Evolutionary conservation across 345 rosid genomes (phyloP), one percentile per base, ranked within the genome.

Genomic region (Viola odorata): DNA sequence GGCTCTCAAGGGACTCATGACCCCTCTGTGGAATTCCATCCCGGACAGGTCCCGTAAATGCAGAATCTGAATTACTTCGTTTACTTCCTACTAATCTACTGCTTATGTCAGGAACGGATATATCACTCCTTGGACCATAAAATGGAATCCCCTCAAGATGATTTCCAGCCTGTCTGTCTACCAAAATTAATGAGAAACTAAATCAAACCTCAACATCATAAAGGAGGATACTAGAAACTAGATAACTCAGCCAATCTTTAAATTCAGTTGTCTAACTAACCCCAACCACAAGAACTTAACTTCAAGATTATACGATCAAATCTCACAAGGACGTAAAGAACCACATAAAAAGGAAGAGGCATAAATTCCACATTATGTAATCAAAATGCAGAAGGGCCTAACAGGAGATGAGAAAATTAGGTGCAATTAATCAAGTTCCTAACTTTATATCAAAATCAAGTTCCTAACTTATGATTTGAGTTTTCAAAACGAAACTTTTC

Each of bases 141-240:
- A 69, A 84, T 38, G 92, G 96, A 75, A 87, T 77, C n/a, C 96
- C 97, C 73, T 87, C 91, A 17, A 87, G 87, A 76, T 85, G 91
- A 76, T 62, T 87, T 15, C 81, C 77, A 47, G 55, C 77, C 75
- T 82, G 85, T 70, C 81, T 84, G 80, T 87, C 89, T 69, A 78
- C 68, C 60, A 68, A 56, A 64, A 67, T 60, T 37, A 55, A 75
- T 65, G 72, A 74, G 70, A 65, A 69, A 75, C 11, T 56, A 39
- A 23, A 23, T 67, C 65, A 76, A 71, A 74, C 58, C 50, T 62
- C 37, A 57, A 58, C 49, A 41, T 39, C 57, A 61, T 56, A n/a
- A 36, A 44, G 55, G 39, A 61, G 12, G 64, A 48, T 50, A 23
- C 45, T 41, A 37, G 10, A 65, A 53, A 50, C 37, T 38, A 68